Percentiles rank a stretch among this genome's conserved stretches.
These are phyloP conservation scores for Sugiyamaella xylanicola DNA, from an alignment of 1,139 yeast species.

Conservation along the genomic window DNA sequence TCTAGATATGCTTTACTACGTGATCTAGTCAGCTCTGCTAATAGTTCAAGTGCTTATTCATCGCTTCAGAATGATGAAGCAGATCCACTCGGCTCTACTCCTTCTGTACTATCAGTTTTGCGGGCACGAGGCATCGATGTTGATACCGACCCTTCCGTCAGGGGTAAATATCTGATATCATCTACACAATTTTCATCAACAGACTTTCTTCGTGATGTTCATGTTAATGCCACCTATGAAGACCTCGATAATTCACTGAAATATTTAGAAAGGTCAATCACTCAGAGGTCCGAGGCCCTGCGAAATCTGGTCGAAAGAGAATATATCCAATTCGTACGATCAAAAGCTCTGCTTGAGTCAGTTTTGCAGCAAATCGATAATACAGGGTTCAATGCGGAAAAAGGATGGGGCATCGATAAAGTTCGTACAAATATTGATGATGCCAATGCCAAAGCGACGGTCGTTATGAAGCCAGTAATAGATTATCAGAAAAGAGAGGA, in stretches of 20 bases:
- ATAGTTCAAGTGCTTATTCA: slow-evolving; percentile 28
- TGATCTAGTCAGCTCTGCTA: slow-evolving; percentile 30
- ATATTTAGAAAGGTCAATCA: slow-evolving; percentile 61
- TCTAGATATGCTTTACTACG: slow-evolving; percentile 35
- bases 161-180: slow-evolving; percentile 62
- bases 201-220: slow-evolving; percentile 68
- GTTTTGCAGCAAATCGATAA: slow-evolving; percentile 55
- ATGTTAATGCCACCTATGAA: slow-evolving; percentile 66
- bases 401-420: slow-evolving; percentile 40
- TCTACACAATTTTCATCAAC: slow-evolving; percentile 74
- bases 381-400: slow-evolving; percentile 45
- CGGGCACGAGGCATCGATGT: slow-evolving; percentile 38
- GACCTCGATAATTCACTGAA: slow-evolving; percentile 60
- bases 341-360: slow-evolving; percentile 67
- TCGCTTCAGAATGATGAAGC: slow-evolving; percentile 40
- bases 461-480: slow-evolving; percentile 74
- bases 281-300: slow-evolving; percentile 66
- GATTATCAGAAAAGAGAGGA: slow-evolving; percentile 63
- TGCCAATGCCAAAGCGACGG: slow-evolving; percentile 52
- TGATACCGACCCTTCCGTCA: slow-evolving; percentile 31
- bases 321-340: slow-evolving; percentile 71
- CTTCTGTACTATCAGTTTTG: slow-evolving; percentile 39
- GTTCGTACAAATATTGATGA: slow-evolving; percentile 41
- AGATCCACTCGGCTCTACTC: slow-evolving; percentile 44
- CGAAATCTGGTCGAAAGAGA: slow-evolving; percentile 70